A percentile compares a stretch with the other conserved stretches of the same genome.
phyloP scores from a whole-genome alignment of 2,329 filamentous ascomycete genomes.

The Fusarium sp. region DNA sequence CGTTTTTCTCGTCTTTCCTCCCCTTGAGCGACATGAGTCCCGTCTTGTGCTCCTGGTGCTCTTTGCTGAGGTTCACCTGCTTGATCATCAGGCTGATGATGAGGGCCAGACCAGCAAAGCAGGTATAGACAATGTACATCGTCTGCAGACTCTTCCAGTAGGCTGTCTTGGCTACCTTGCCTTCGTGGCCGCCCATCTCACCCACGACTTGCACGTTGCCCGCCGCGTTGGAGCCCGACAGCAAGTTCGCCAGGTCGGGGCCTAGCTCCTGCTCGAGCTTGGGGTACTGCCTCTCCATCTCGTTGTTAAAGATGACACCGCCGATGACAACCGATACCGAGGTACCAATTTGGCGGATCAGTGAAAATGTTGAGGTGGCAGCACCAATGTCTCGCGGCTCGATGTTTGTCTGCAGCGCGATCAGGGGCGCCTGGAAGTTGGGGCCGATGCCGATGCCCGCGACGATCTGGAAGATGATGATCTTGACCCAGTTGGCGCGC shows the following conservation, averaged over 20 bases:
- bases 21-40: slow-evolving; percentile 57
- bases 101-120: slow-evolving; percentile 57
- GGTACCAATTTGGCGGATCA: slow-evolving; percentile 72
- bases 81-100: slow-evolving; percentile 57
- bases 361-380: slow-evolving; percentile 71
- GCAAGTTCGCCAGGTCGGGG: slow-evolving; percentile 55
- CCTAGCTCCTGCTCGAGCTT: slow-evolving; percentile 60
- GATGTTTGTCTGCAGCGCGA: slow-evolving; percentile 71
- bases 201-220: slow-evolving; percentile 66
- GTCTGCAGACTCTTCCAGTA: slow-evolving; percentile 60
- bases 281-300: slow-evolving; percentile 65
- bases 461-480: slow-evolving; percentile 68
- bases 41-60: slow-evolving; percentile 66
- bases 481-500: slow-evolving; percentile 61
- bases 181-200: slow-evolving; percentile 57
- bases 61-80: slow-evolving; percentile 60
- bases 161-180: slow-evolving; percentile 53
- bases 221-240: slow-evolving; percentile 67
- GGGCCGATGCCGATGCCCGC: slow-evolving; percentile 71
- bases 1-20: slow-evolving; percentile 39
- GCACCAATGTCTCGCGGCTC: slow-evolving; percentile 70
- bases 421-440: slow-evolving; percentile 73
- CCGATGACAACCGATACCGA: slow-evolving; percentile 74
- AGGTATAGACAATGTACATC: slow-evolving; percentile 67
- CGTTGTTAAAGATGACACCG: slow-evolving; percentile 80